Evolutionary conservation across 2,329 filamentous ascomycete genomes (phyloP), one percentile per base, ranked within the genome.

Genomic region (Penicillium sp.): DNA sequence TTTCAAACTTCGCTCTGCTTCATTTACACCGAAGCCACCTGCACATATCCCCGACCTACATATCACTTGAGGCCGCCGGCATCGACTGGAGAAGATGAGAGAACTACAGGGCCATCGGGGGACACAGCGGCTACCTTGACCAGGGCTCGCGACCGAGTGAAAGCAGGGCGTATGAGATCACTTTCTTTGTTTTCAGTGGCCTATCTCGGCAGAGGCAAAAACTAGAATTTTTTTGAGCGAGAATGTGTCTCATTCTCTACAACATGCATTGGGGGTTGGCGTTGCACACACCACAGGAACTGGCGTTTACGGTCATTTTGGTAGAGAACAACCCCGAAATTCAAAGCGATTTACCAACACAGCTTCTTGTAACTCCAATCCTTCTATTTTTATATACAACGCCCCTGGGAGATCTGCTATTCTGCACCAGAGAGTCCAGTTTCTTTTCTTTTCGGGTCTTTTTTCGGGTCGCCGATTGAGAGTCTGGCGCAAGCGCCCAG

Each of bases 401-500:
- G 1, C 14, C 14, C 24, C 9, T 3, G 3, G 31, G 14, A 1
- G 9, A 20, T 34, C 31, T 18, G 6, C 1, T 9, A 16, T 6
- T 11, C 8, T 9, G 9, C 18, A 20, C 26, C 10, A 10, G 26
- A 9, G 18, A 20, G 18, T 20, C 18, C 18, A 20, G 18, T 20
- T 20, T 20, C 18, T 20, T 20, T 20, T 4, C 4, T 20, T 20
- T 13, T 11, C 26, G 10, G 26, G 18, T 20, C 5, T 27, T 27
- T 27, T 27, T 13, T 9, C 18, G 6, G 6, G 35, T 22, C 35
- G 35, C 22, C 35, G 22, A 37, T 37, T 44, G 28, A 35, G 35
- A 28, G 26, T 29, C 37, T 34, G 27, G 24, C 31, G 42, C 51
- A 56, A 54, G 54, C 54, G 54, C 54, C 51, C 20, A 38, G 41